These are phyloP conservation scores for Sugiyamaella neomexicana DNA, from an alignment of 1,139 yeast genomes.

Conservation along the genomic window DNA sequence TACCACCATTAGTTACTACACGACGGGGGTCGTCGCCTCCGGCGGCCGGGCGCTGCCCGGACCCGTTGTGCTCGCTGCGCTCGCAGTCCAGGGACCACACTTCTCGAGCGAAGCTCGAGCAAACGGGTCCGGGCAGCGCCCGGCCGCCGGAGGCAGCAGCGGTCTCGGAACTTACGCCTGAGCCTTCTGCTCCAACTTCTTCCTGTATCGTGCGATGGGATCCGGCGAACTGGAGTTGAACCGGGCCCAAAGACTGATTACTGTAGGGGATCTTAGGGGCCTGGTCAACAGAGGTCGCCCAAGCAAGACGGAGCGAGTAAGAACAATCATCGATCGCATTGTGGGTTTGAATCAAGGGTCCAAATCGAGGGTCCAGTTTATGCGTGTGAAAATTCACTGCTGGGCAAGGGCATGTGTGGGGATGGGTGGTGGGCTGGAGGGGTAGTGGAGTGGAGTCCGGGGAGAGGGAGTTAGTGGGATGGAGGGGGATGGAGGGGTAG, in stretches of 20 bases:
- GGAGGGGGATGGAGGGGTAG: neutral
- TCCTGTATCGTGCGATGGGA: constrained; percentile 38
- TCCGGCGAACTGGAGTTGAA: constrained; percentile 15
- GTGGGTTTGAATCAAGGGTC: too few relatives aligned
- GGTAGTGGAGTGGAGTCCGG: too few relatives aligned
- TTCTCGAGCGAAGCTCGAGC: too few relatives aligned
- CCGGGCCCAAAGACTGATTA: neutral
- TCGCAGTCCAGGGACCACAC: too few relatives aligned
- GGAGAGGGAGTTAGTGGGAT: neutral
- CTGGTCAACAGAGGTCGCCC: neutral
- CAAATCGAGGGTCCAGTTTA: neutral
- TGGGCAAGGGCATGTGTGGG: neutral
- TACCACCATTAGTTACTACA: neutral
- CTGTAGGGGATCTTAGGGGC: neutral
- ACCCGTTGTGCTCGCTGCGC: too few relatives aligned
- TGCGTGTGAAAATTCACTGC: constrained; percentile 1
- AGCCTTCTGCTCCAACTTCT: constrained; percentile 53
- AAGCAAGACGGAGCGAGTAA: neutral
- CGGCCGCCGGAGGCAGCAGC: too few relatives aligned
- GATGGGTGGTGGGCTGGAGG: neutral
- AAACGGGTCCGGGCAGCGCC: too few relatives aligned
- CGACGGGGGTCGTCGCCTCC: neutral
- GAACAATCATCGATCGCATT: neutral
- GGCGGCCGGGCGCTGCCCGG: too few relatives aligned
- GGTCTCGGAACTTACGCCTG: constrained; percentile 30